Base-by-base conservation (phyloP, 768 basidiomycete species). In the Pleurotus pulmonarius region DNA sequence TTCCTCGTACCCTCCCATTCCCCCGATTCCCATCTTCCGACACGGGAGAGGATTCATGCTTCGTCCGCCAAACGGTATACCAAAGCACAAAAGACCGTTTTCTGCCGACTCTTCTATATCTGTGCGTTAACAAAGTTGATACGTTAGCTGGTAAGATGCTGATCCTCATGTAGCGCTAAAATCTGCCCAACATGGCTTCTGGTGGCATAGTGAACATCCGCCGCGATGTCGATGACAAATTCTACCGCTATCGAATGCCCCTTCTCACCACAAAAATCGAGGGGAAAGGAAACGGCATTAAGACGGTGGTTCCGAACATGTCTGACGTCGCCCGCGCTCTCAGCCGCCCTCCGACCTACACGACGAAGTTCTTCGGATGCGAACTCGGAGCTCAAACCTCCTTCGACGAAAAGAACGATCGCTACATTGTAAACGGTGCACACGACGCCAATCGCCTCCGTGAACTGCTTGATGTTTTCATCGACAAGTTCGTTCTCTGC, bases 201-300 rank as follows among this genome's bases (percentile, higher is more conserved):
- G 79, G 85, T 71, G 86, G 84, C 73, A 79, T 87, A 69, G 93
- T 95, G 56, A 95, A 95, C 78, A 90, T 95, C 69, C 90, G 93
- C 74, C 90, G 93, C 65, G 93, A 95, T 76, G 92, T 95, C 78
- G 91, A 94, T 75, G 92, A 96, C 80, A 92, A 92, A 73, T 95
- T 94, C 70, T 95, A 95, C 72, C 92, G 92, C 63, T 94, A 94
- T 82, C 90, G 93, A 61, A 99, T 99, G 97, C 97, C 97, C 56
- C 70, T 94, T 58, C 83, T 99, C 60, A 81, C 84, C 61, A 96
- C 90, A 60, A 98, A 98, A 79, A 94, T 98, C 37, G 97, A 99
- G 76, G 97, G 97, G 65, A 95, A 94, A 73, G 97, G 97, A 59
- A 99, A 99, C 70, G 97, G 97, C 65, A 98, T 99, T 76, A 99